Base-by-base conservation (phyloP, 192 early-diverging fungal genomes). In the Glomus cerebriforme region DNA sequence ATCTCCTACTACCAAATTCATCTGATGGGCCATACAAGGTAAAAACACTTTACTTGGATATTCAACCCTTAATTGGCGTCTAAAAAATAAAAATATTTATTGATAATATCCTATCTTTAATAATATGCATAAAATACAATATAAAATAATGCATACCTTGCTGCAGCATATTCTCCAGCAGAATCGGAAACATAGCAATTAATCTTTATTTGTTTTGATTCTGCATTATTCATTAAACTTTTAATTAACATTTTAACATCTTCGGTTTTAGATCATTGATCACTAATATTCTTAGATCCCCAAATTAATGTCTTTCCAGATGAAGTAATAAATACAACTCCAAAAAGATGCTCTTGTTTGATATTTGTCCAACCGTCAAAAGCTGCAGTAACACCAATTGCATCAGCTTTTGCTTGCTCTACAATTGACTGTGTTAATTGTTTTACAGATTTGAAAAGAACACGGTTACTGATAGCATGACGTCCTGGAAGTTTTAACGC, bases 171-270 rank as follows among this genome's bases (percentile, higher is more conserved):
- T 10, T 72, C 27, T 43, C 9, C 27, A 58, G 70, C 70, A 27
- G 70, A 72, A 29, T 72, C 10, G 26, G 45, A 72, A n/a, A 72
- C 26, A 72, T 8, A 72, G 17, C 70, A 72, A 58, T 72, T 72
- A 29, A 72, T 72, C 27, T 72, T 72, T 27, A 72, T 54, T 12
- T 27, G 8, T 26, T 72, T 72, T 49, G 7, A 15, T 72, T 72
- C 43, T 31, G 27, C 70, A 72, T 72, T 29, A 72, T 72, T 49
- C 24, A 49, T 72, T 47, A 72, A 47, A 29, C 26, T 43, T 72
- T 49, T 69, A 34, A 72, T 49, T 24, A 47, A 26, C 0, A 24
- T 1, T 27, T 27, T 72, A 34, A 72, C 70, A 72, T 72, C n/a
- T 10, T 72, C 37, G 29, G 70, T 72, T 72, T 29, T 72, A 26